Evolutionary conservation across 106 monocot genomes (phyloP), one percentile per base, ranked within the genome.

Genomic region (Acorus gramineus): DNA sequence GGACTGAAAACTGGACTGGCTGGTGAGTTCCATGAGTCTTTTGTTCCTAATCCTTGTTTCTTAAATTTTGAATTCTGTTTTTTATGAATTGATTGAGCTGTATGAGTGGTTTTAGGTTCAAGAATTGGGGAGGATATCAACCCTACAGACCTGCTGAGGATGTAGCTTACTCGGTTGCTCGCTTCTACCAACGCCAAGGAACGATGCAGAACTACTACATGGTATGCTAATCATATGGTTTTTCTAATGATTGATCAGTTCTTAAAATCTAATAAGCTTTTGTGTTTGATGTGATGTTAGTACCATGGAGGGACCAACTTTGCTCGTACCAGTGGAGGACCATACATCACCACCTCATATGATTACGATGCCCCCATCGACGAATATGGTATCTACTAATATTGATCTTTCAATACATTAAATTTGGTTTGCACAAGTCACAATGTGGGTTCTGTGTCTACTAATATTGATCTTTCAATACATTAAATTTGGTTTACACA

Each of bases 271-370:
- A 51, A 57, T 7, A 51, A 58, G 59, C 8, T 52, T 7, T 6
- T 49, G 28, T 28, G 28, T 28, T 28, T 28, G 28, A 1, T 28
- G 28, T 28, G 28, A 28, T 28, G 28, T 28, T 28, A 85, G 89
- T 89, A 85, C 68, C 85, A 89, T 65, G 85, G 89, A 56, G 89
- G 89, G 54, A 89, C 89, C 6, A 89, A 89, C 55, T 85, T 89
- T 50, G 89, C 79, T 0, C 82, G 82, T 5, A 63, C 82, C 3
- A 11, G 79, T 4, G 87, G 87, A 47, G 89, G 89, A 6, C 89
- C 89, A 51, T 89, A 89, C 46, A 80, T 89, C 67, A 79, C 74
- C 10, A 89, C 89, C 50, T 56, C 76, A 3, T 89, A 89, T 56
- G 89, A 89, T 57, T 89, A 82, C 47, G 85, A 89, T 77, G 81